Conservation (phyloP, 2,329 filamentous ascomycete genomes). For the Sphaerulina musiva region DNA sequence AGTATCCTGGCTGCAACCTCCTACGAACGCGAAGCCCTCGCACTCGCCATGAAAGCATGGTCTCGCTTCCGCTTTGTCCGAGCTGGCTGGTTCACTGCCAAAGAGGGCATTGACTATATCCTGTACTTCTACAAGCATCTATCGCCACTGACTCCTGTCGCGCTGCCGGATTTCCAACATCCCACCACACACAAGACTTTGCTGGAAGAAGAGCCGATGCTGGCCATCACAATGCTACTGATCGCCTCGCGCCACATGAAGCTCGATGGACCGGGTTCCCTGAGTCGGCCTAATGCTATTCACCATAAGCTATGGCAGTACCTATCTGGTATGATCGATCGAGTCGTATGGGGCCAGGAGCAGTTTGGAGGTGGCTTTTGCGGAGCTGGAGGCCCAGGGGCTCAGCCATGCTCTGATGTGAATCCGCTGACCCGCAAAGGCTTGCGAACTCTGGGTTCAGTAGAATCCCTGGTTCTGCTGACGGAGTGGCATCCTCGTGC, state of each 20-base stretch:
- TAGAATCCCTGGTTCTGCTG: slow-evolving; percentile 87
- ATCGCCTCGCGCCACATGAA: slow-evolving; percentile 82
- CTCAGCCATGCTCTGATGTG: slow-evolving; percentile 59
- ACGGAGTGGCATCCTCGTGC: slow-evolving; percentile 97
- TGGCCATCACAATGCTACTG: slow-evolving; percentile 84
- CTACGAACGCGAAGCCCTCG: slow-evolving; percentile 35
- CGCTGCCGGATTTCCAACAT: slow-evolving; percentile 79
- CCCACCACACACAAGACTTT: slow-evolving; percentile 73
- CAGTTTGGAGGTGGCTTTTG: slow-evolving; percentile 87
- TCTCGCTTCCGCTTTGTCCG: slow-evolving; percentile 87
- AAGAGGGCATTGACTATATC: slow-evolving; percentile 88
- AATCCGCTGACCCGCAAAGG: slow-evolving; percentile 57
- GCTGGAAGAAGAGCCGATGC: slow-evolving; percentile 83
- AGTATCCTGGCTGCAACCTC: slow-evolving; percentile 23
- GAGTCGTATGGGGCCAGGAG: slow-evolving; percentile 92
- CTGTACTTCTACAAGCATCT: slow-evolving; percentile 93
- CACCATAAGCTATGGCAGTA: slow-evolving; percentile 95
- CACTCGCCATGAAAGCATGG: slow-evolving; percentile 79
- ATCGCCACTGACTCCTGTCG: slow-evolving; percentile 87
- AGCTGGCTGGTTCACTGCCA: slow-evolving; percentile 90
- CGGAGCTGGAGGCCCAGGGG: slow-evolving; percentile 52
- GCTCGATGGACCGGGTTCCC: slow-evolving; percentile 70
- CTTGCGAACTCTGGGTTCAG: slow-evolving; percentile 80
- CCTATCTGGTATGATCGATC: slow-evolving; percentile 87
- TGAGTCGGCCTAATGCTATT: slow-evolving; percentile 80